These are phyloP conservation scores for Bondarzewia mesenterica DNA, from an alignment of 1,284 basidiomycete species.

Conservation along the genomic window DNA sequence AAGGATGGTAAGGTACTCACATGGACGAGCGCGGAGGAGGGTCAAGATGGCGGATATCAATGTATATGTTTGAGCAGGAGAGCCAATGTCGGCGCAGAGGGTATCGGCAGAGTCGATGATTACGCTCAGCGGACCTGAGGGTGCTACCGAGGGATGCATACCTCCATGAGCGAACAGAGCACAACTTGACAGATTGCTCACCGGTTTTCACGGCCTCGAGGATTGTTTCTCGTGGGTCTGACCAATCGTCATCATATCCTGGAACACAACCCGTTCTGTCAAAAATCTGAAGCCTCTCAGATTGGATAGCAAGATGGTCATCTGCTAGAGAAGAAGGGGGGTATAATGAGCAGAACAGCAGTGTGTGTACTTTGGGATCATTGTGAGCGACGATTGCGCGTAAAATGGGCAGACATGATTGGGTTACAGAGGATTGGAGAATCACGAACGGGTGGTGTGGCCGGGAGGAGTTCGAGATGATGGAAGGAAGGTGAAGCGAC, in stretches of 20 bases:
- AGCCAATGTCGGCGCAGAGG: conserved; percentile 46
- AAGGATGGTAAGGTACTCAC: conserved; percentile 25
- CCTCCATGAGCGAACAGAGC: background rate
- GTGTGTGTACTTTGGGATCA: conserved; percentile 21
- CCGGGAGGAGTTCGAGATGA: conserved; percentile 28
- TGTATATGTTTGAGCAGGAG: conserved; percentile 42
- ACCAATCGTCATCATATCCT: conserved; percentile 35
- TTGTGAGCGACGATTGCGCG: conserved; percentile 27
- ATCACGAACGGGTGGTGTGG: conserved; percentile 44
- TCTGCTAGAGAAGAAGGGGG: conserved; percentile 36
- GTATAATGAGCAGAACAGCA: conserved; percentile 59
- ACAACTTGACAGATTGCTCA: conserved; percentile 18
- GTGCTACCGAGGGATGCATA: conserved; percentile 19
- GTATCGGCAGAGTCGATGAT: conserved; percentile 65
- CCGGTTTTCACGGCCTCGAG: conserved; percentile 38
- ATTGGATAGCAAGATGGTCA: conserved; percentile 8
- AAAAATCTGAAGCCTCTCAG: conserved; percentile 30
- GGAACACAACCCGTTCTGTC: conserved; percentile 50
- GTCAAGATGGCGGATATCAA: conserved; percentile 39
- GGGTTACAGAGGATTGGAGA: conserved; percentile 57
- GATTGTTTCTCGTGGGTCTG: conserved; percentile 30
- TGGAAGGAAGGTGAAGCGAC: conserved; percentile 25
- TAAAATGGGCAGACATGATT: conserved; percentile 54
- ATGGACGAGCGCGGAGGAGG: conserved; percentile 34
- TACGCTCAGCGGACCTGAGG: conserved; percentile 39